Evolutionary conservation across 345 rosid genomes (phyloP).

Genomic region (Cardiospermum halicacabum): DNA sequence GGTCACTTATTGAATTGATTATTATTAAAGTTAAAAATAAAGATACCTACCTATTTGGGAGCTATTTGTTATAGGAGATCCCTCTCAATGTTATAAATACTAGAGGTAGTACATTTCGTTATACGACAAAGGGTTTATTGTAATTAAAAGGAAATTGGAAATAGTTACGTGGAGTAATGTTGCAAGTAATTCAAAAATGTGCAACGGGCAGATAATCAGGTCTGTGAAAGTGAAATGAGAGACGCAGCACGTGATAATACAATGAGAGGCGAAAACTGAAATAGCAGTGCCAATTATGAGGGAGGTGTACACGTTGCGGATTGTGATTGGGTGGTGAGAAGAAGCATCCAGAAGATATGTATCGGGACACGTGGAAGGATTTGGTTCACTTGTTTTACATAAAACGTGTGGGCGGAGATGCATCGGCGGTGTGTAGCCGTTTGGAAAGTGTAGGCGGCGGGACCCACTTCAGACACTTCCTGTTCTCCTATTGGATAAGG

Average conservation of each 20-base stretch:
- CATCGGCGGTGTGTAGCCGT: not conserved
- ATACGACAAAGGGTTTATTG: too few relatives aligned
- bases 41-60: not conserved
- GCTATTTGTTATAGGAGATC: too few relatives aligned
- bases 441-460: not conserved
- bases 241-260: not conserved
- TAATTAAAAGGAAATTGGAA: too few relatives aligned
- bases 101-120: too few relatives aligned
- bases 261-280: not conserved
- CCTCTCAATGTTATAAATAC: too few relatives aligned
- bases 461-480: not conserved
- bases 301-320: not conserved
- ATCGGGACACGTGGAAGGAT: not conserved
- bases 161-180: too few relatives aligned
- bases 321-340: not conserved
- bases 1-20: not conserved
- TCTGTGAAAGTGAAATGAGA: not conserved
- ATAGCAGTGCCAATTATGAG: not conserved
- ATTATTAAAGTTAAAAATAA: not conserved
- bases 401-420: not conserved
- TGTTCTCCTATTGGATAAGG: not conserved
- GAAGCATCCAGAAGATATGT: not conserved
- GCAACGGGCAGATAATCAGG: too few relatives aligned
- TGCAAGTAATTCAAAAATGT: too few relatives aligned
- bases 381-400: not conserved